Percentiles rank a stretch among this genome's conserved stretches.
phyloP scores from a whole-genome alignment of 768 basidiomycete genomes.

The Podaxis sp. region DNA sequence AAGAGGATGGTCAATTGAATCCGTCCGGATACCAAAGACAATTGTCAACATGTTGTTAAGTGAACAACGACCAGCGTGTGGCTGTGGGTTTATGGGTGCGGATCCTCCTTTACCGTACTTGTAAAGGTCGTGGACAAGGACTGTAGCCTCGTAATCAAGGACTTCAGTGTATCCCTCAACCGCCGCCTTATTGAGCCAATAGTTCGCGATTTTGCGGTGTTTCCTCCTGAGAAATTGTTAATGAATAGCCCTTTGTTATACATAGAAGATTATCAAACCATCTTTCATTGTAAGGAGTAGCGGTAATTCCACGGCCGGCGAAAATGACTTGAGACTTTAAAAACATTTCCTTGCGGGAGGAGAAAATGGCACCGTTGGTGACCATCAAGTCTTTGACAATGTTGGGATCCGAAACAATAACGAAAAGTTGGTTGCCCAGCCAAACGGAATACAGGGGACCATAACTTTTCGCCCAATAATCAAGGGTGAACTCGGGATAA shows the following conservation, averaged over 20 bases:
- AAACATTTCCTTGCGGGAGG: slow-evolving; percentile 45
- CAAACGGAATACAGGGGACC: slow-evolving; percentile 45
- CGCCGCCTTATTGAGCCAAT: slow-evolving; percentile 32
- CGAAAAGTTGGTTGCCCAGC: slow-evolving; percentile 48
- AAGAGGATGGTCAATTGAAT: slow-evolving; percentile 35
- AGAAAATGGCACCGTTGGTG: slow-evolving; percentile 44
- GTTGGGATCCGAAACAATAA: slow-evolving; percentile 43
- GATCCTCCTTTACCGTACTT: slow-evolving; percentile 29
- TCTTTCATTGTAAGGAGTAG: slow-evolving; percentile 41
- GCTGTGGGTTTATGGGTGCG: slow-evolving; percentile 37
- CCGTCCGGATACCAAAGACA: slow-evolving; percentile 42
- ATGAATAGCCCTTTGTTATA: background rate
- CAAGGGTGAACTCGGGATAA: slow-evolving; percentile 43
- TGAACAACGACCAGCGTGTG: slow-evolving; percentile 38
- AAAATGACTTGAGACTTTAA: slow-evolving; percentile 47
- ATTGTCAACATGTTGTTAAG: slow-evolving; percentile 47
- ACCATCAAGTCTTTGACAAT: slow-evolving; percentile 46
- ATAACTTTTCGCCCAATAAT: slow-evolving; percentile 42
- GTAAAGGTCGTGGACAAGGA: slow-evolving; percentile 39
- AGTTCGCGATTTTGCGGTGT: slow-evolving; percentile 40
- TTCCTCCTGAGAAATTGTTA: slow-evolving; percentile 30
- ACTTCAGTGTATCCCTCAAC: slow-evolving; percentile 35
- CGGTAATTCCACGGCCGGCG: slow-evolving; percentile 42
- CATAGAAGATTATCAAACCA: slow-evolving; percentile 27
- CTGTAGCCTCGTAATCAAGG: slow-evolving; percentile 39